Conservation (phyloP, 768 basidiomycete genomes). For the Sporobolomyces pararoseus region DNA sequence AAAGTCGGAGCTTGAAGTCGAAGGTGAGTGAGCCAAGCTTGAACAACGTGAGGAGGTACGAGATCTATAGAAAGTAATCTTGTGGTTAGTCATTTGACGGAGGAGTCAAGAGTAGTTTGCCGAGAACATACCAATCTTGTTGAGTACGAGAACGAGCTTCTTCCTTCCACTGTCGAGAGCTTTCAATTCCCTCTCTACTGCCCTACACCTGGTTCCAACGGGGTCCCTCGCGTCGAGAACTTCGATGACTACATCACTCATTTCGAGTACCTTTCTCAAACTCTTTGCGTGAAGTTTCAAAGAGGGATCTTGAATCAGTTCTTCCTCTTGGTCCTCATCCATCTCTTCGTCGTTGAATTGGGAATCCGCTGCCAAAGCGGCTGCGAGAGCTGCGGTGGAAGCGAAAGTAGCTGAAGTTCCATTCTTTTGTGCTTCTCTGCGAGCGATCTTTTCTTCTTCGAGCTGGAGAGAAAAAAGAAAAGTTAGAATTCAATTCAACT, state of each 20-base stretch:
- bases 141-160: slow-evolving; percentile 86
- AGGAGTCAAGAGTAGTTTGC: too few relatives aligned
- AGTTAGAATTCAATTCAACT: background rate
- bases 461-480: slow-evolving; percentile 17
- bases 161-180: slow-evolving; percentile 82
- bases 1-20: slow-evolving; percentile 87
- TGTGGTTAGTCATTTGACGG: too few relatives aligned
- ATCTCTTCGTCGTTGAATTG: slow-evolving; percentile 25
- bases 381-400: slow-evolving; percentile 43
- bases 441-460: slow-evolving; percentile 39
- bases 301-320: slow-evolving; percentile 29
- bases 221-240: slow-evolving; percentile 89
- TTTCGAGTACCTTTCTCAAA: slow-evolving; percentile 85
- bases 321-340: slow-evolving; percentile 21
- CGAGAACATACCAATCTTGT: slow-evolving; percentile 75
- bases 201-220: slow-evolving; percentile 80
- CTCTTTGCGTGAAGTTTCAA: slow-evolving; percentile 46
- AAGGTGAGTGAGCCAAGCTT: slow-evolving; percentile 85
- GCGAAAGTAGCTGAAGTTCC: slow-evolving; percentile 42
- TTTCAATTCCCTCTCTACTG: slow-evolving; percentile 77
- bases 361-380: slow-evolving; percentile 41
- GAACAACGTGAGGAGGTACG: slow-evolving; percentile 79
- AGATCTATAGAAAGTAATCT: slow-evolving; percentile 59
- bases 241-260: slow-evolving; percentile 81
- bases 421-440: slow-evolving; percentile 38